Evolutionary conservation across 2,329 filamentous ascomycete species (phyloP), one percentile per base, ranked within the genome.

Genomic region (Fusarium coicis): DNA sequence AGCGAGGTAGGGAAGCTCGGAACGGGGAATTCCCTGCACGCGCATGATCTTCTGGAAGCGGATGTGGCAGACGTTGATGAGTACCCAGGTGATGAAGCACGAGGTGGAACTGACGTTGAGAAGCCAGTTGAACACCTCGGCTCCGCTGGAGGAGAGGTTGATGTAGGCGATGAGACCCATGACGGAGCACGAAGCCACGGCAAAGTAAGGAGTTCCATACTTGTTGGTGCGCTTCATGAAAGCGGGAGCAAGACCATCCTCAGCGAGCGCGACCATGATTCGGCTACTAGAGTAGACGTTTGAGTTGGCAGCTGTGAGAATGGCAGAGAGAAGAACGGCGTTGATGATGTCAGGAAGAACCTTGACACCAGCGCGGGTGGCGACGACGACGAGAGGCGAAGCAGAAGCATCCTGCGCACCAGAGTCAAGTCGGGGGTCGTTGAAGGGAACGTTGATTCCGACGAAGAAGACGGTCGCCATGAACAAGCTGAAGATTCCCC

Each of bases 271-370:
- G 70, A 93, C 86, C 40, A 94, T 85, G 44, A 92, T 91, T 30
- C 92, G 90, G 64, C 89, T 91, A 66, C 90, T 90, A 46, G 91
- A 92, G 83, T 93, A 94, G 66, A 95, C 87, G 82, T 93, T 93
- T 19, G 92, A 93, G 82, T 93, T 94, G 67, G 92, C 93, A 10
- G 93, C 93, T 0, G 92, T 93, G 74, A 94, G 89, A 12, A 95
- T 93, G 7, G 93, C 93, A 0, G 93, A 93, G 28, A 96, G 85
- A 15, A 96, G 88, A 12, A 94, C 90, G 21, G 90, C 93, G 81
- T 96, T 96, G 85, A 96, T 91, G 78, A 95, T 91, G 75, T 89
- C 84, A 10, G 90, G 88, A 8, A 94, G 87, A 7, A 89, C 87
- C 12, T 84, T 83, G 64, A 93, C 90, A 44, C 91, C 91, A 36